phyloP scores from a whole-genome alignment of 2,329 filamentous ascomycete genomes.

The Epichloe hybrida region DNA sequence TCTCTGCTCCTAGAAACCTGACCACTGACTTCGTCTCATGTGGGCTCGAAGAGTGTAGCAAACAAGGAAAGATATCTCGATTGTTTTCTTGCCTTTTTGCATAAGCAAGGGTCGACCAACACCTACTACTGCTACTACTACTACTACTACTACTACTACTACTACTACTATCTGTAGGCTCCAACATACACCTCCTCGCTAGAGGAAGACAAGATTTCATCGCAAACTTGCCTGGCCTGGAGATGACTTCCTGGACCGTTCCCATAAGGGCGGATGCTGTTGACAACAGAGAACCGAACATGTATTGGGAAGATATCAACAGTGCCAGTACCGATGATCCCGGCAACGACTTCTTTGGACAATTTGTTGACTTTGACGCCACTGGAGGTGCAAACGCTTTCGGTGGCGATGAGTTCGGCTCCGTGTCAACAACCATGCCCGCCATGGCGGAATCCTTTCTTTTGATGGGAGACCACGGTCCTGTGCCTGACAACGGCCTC shows the following conservation, averaged over 20 bases:
- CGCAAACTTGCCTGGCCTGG: neutral
- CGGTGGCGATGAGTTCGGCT: conserved; percentile 10
- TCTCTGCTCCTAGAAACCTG: neutral
- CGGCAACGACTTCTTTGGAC: conserved; percentile 23
- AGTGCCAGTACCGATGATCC: conserved; percentile 15
- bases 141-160: no score
- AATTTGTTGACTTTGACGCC: conserved; percentile 24
- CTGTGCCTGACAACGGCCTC: conserved; percentile 14
- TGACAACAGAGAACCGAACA: conserved; percentile 21
- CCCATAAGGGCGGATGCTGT: conserved; percentile 21
- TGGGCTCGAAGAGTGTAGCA: neutral
- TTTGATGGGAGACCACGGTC: conserved; percentile 11
- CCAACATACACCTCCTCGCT: neutral
- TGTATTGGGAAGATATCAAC: conserved; percentile 23
- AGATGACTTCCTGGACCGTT: conserved; percentile 24
- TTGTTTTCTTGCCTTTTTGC: neutral
- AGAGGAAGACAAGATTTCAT: neutral
- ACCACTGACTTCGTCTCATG: neutral
- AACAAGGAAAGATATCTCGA: neutral
- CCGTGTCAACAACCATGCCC: conserved; percentile 12
- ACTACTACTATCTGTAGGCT: no score
- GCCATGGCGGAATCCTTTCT: conserved; percentile 15
- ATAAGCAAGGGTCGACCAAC: neutral
- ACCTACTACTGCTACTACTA: neutral
- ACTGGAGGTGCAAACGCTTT: conserved; percentile 11